Conservation (phyloP, 2,329 filamentous ascomycete genomes). For the Ceratocystis cacaofunesta region DNA sequence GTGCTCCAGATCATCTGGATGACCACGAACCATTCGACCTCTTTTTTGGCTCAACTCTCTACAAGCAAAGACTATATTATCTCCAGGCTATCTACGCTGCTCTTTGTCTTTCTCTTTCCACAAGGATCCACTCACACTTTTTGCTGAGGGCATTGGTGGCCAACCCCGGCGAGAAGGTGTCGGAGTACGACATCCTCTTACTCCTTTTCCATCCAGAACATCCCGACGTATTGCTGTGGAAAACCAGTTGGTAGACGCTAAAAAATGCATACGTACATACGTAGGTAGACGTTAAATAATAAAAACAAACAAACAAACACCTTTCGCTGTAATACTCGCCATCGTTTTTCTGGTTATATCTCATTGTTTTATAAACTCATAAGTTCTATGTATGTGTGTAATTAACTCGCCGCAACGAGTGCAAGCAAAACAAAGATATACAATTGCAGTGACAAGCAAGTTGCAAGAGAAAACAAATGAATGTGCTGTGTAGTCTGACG, state of each 20-base stretch:
- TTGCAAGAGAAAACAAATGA: neutral
- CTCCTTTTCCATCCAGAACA: too few relatives aligned
- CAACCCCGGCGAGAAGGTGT: too few relatives aligned
- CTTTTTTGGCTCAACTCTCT: neutral
- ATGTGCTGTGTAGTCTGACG: too few relatives aligned
- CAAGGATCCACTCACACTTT: neutral
- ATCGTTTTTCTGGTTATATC: neutral
- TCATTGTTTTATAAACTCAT: neutral
- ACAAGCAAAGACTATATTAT: too few relatives aligned
- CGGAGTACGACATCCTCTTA: too few relatives aligned
- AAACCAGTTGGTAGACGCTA: neutral
- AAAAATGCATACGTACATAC: neutral
- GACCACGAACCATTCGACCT: slow-evolving; percentile 5
- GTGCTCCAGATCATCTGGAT: slow-evolving; percentile 17
- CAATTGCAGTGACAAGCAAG: neutral
- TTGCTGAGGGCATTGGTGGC: too few relatives aligned
- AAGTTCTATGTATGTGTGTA: slow-evolving; percentile 2
- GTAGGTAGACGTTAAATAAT: neutral
- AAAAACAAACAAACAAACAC: neutral
- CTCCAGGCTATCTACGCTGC: neutral
- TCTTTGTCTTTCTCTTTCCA: neutral
- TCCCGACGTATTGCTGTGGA: too few relatives aligned
- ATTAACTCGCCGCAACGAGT: neutral
- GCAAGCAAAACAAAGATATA: neutral
- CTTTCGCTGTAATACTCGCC: too few relatives aligned